phyloP scores from a whole-genome alignment of 441 rosid genomes.

The Bocquillonia castaneifolia region DNA sequence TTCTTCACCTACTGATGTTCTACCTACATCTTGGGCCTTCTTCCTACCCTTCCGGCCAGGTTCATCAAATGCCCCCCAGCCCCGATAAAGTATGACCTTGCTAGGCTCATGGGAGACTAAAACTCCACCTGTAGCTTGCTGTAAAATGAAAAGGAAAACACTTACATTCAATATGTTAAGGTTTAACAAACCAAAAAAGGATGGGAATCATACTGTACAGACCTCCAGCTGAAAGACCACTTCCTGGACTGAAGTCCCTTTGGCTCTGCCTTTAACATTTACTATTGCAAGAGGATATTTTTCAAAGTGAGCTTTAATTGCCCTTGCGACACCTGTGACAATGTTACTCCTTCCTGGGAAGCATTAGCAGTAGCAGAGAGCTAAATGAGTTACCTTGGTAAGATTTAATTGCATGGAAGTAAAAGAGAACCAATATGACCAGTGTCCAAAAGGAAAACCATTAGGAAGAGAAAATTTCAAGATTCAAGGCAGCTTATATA shows the following conservation, averaged over 20 bases:
- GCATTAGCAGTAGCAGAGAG: conserved; percentile 3
- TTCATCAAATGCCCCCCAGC: conserved; percentile 78
- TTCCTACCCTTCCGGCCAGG: conserved; percentile 24
- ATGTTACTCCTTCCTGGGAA: conserved; percentile 75
- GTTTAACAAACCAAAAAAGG: background rate
- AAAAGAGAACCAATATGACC: background rate
- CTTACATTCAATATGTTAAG: background rate
- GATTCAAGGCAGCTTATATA: background rate
- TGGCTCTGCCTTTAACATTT: conserved; percentile 86
- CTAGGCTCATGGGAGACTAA: conserved; percentile 89
- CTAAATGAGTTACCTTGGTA: conserved; percentile 13
- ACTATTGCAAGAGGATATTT: conserved; percentile 85
- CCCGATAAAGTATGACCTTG: conserved; percentile 82
- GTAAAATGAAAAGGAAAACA: conserved; percentile 10
- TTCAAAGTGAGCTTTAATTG: conserved; percentile 64
- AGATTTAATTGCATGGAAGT: background rate
- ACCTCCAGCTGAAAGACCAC: conserved; percentile 83
- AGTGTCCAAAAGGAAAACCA: background rate
- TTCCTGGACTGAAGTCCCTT: conserved; percentile 93
- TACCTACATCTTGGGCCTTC: conserved; percentile 16
- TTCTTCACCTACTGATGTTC: conserved; percentile 20
- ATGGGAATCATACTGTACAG: conserved; percentile 6
- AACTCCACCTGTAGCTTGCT: conserved; percentile 88
- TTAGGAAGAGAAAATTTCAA: background rate
- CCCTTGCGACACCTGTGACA: conserved; percentile 71